Conservation (phyloP, 2,329 filamentous ascomycete species). For the Aquanectria penicillioides region DNA sequence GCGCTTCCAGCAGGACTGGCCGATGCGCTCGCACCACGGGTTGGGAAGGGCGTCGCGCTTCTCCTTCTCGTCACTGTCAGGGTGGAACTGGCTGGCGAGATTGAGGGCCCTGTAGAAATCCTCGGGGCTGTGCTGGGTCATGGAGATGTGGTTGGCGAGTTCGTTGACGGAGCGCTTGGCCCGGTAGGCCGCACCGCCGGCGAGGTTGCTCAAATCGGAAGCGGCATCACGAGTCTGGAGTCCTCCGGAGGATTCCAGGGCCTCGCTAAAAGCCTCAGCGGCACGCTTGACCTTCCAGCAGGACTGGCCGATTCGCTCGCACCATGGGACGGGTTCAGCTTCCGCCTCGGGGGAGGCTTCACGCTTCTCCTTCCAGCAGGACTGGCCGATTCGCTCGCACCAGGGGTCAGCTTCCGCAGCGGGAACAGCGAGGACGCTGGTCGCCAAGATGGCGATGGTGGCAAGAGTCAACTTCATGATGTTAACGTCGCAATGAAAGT, state of each 20-base stretch:
- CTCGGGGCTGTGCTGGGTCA: slow-evolving; percentile 42
- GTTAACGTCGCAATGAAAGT: background rate
- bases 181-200: slow-evolving; percentile 49
- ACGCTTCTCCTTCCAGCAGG: slow-evolving; percentile 54
- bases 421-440: slow-evolving; percentile 30
- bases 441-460: slow-evolving; percentile 36
- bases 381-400: slow-evolving; percentile 51
- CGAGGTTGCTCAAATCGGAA: slow-evolving; percentile 45
- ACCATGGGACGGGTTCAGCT: slow-evolving; percentile 43
- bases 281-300: slow-evolving; percentile 56
- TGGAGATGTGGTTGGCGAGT: slow-evolving; percentile 50
- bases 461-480: slow-evolving; percentile 45
- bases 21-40: slow-evolving; percentile 48
- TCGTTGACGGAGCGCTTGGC: slow-evolving; percentile 52
- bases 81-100: slow-evolving; percentile 38
- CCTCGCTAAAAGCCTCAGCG: slow-evolving; percentile 48
- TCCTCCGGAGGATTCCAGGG: slow-evolving; percentile 38
- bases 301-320: slow-evolving; percentile 50
- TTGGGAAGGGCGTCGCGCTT: slow-evolving; percentile 39
- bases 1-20: slow-evolving; percentile 54
- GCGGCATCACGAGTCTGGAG: slow-evolving; percentile 41
- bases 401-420: slow-evolving; percentile 39
- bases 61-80: slow-evolving; percentile 26
- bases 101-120: slow-evolving; percentile 47
- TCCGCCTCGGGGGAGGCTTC: slow-evolving; percentile 38